phyloP scores from a whole-genome alignment of 2,329 filamentous ascomycete species.

The Salinomyces thailandicus region DNA sequence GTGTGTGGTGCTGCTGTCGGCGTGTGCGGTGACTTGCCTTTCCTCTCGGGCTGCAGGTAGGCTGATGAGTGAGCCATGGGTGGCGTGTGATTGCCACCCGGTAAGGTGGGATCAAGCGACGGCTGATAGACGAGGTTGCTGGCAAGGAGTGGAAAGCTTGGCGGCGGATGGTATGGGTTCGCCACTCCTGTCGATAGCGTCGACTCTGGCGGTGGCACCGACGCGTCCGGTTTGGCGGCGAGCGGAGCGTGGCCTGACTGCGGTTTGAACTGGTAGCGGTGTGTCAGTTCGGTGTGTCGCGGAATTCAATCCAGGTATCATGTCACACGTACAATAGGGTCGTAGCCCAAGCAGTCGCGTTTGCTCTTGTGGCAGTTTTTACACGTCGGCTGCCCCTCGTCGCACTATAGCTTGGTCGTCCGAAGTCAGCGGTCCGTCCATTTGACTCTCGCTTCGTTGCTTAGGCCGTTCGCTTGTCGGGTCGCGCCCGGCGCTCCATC shows the following conservation, averaged over 20 bases:
- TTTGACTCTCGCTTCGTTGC: constrained; percentile 1
- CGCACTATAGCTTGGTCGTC: constrained; percentile 53
- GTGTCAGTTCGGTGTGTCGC: too few relatives aligned
- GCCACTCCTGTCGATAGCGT: too few relatives aligned
- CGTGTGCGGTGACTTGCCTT: constrained; percentile 14
- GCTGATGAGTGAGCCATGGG: constrained; percentile 18
- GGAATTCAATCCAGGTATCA: too few relatives aligned
- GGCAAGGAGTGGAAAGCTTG: constrained; percentile 8
- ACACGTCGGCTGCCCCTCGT: constrained; percentile 88
- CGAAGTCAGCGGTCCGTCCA: not conserved
- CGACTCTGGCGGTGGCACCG: constrained; percentile 23
- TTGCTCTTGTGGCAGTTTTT: constrained; percentile 84
- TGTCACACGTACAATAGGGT: constrained; percentile 55
- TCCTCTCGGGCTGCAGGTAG: constrained; percentile 18
- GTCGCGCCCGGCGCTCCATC: not conserved
- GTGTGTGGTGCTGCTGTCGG: not conserved
- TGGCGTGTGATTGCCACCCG: constrained; percentile 27
- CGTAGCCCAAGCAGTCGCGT: constrained; percentile 76
- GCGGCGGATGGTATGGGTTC: constrained; percentile 9
- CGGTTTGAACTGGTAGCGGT: constrained; percentile 56
- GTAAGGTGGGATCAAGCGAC: constrained; percentile 58
- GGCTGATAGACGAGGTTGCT: constrained; percentile 34
- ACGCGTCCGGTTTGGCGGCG: constrained; percentile 23
- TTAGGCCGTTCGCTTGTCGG: constrained; percentile 2
- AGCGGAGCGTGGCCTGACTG: constrained; percentile 59